These are phyloP conservation scores for Cryphonectria naterciae DNA, from an alignment of 2,329 filamentous ascomycete species.

Conservation along the genomic window DNA sequence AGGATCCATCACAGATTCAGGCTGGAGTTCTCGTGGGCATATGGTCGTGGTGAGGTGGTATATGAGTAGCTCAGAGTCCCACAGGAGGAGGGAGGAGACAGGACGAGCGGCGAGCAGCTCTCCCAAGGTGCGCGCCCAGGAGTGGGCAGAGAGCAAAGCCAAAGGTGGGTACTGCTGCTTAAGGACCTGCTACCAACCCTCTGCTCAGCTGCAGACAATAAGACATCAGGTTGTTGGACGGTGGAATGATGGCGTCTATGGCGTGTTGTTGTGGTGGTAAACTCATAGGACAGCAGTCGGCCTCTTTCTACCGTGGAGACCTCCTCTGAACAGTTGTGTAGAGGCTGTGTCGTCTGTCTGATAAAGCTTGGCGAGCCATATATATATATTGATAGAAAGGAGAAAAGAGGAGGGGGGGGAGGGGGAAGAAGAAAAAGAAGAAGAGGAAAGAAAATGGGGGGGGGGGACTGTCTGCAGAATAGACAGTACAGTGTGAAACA, in stretches of 20 bases:
- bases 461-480: not conserved
- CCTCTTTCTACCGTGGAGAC: not conserved
- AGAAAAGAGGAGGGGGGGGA: not conserved
- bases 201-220: not conserved
- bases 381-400: not conserved
- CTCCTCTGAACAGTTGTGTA: not conserved
- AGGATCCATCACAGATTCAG: slow-evolving; percentile 24
- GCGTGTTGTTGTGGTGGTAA: not conserved
- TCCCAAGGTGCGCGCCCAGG: too few relatives aligned
- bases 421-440: too few relatives aligned
- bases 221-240: not conserved
- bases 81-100: not conserved
- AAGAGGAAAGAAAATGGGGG: not conserved
- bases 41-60: not conserved
- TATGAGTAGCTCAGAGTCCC: not conserved
- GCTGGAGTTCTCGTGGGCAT: not conserved
- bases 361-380: not conserved
- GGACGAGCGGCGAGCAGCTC: not conserved
- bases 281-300: not conserved
- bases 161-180: not conserved
- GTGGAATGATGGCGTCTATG: not conserved
- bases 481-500: not conserved
- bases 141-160: too few relatives aligned
- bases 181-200: not conserved
- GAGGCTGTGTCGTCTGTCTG: not conserved